Evolutionary conservation across 2,329 filamentous ascomycete species (phyloP).

Genomic region (Trichoderma afroharzianum): DNA sequence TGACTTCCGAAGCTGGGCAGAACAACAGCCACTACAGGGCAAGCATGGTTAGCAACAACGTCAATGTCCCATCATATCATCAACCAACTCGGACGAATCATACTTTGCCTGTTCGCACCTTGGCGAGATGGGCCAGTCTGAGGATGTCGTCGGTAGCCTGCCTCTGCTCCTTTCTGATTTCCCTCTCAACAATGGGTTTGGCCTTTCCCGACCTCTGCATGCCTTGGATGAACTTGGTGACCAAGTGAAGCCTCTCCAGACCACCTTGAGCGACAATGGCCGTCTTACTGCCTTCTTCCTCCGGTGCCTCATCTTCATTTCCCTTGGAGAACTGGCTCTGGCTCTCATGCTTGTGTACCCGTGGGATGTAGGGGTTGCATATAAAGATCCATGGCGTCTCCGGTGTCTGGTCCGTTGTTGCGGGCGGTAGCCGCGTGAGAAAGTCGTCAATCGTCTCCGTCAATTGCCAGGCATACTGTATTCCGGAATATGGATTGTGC

Average conservation of each 20-base stretch:
- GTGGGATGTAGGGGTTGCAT: slow-evolving; percentile 56
- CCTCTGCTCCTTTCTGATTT: slow-evolving; percentile 49
- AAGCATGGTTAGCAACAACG: background rate
- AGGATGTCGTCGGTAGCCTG: slow-evolving; percentile 54
- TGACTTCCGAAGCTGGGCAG: slow-evolving; percentile 49
- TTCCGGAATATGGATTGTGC: slow-evolving; percentile 58
- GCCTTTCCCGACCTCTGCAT: slow-evolving; percentile 38
- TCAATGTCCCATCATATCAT: background rate
- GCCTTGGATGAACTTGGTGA: slow-evolving; percentile 46
- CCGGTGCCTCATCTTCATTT: slow-evolving; percentile 48
- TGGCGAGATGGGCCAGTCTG: slow-evolving; percentile 54
- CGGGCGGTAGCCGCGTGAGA: slow-evolving; percentile 63
- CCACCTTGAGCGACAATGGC: slow-evolving; percentile 51
- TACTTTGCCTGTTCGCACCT: slow-evolving; percentile 65
- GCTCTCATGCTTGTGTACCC: slow-evolving; percentile 32
- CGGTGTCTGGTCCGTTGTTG: slow-evolving; percentile 48
- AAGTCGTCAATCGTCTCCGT: slow-evolving; percentile 64
- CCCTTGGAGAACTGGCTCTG: slow-evolving; percentile 39
- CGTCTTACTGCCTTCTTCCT: slow-evolving; percentile 44
- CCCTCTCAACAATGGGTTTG: slow-evolving; percentile 37
- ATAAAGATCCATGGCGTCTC: slow-evolving; percentile 69
- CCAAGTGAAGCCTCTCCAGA: slow-evolving; percentile 44
- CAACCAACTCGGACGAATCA: background rate
- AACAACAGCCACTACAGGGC: slow-evolving; percentile 73
- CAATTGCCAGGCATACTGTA: slow-evolving; percentile 57